Base-by-base conservation (phyloP, 73 alveolate species). In the Uronychia setigera region DNA sequence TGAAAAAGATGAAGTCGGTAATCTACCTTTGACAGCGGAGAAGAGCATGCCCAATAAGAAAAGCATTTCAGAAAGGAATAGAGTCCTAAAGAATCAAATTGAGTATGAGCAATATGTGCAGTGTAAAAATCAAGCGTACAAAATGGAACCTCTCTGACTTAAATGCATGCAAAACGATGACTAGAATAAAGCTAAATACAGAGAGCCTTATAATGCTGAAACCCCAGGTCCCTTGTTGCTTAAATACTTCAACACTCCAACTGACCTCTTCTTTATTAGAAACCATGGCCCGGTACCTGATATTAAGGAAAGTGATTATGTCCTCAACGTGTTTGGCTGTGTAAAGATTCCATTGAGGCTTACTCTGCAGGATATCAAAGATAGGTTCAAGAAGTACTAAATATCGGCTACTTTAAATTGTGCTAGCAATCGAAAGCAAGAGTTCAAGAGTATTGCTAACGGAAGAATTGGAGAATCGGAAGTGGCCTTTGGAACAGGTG, bases 361-460 rank as follows among this genome's bases (percentile, higher is more conserved):
- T 33, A 35, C 91, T 11, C 46, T 85, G 9, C 32, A 35, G 27
- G 91, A 77, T 5, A 0, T 85, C 9, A 85, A 85, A 77, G 76
- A 29, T 13, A 85, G 35, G 77, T 85, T 77, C 59, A 32, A 74
- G 34, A 85, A 28, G 29, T 76, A 35, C 29, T 5, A 76, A 35
- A 85, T 85, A 83, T 91, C 78, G 34, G 92, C 96, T 0, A 90
- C 96, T 0, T 83, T 93, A n/a, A 95, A 86, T 82, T 93, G 97
- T 29, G 97, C 96, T 19, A 95, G 93, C 31, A 93, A 93, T 76
- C 87, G 97, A 35, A 86, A 94, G 80, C 35, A 79, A 1, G 97
- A 93, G 30, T 35, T 90, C 58, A 87, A 79, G 30, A 79, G 89
- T 59, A 79, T 60, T 9, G n/a, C 67, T 46, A 5, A 46, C 5